Conservation (phyloP, 495 filamentous ascomycete species). For the Apodospora peruviana region DNA sequence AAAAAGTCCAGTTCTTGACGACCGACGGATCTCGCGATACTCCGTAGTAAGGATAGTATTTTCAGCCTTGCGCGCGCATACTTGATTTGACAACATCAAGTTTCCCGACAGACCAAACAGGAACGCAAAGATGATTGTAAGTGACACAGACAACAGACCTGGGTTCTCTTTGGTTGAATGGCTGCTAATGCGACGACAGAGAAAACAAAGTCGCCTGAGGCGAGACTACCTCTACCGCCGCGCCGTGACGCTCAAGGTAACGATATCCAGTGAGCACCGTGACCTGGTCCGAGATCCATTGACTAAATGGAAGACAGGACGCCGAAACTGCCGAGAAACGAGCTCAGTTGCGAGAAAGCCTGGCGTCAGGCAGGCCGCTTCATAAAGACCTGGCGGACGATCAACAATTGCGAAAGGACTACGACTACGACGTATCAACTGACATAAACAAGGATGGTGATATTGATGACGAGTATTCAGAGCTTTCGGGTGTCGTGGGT, state of each 20-base stretch:
- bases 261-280: too few relatives aligned
- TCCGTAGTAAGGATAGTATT: too few relatives aligned
- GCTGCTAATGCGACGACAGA: conserved; percentile 30
- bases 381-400: conserved; percentile 87
- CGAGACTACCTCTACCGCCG: conserved; percentile 91
- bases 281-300: too few relatives aligned
- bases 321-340: conserved; percentile 90
- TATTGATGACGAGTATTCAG: conserved; percentile 76
- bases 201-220: conserved; percentile 76
- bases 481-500: conserved; percentile 27
- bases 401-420: conserved; percentile 76
- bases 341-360: conserved; percentile 74
- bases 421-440: conserved; percentile 84
- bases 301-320: too few relatives aligned
- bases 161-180: conserved; percentile 1
- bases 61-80: too few relatives aligned
- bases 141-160: conserved; percentile 5
- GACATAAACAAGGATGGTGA: conserved; percentile 61
- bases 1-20: too few relatives aligned
- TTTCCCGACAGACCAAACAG: too few relatives aligned
- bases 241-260: conserved; percentile 59
- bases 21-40: too few relatives aligned
- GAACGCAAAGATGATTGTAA: conserved; percentile 31
- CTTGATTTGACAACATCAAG: too few relatives aligned
- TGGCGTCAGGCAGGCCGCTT: conserved; percentile 76